phyloP scores from a whole-genome alignment of 148 eudicot genomes.

The Persicaria maculosa region DNA sequence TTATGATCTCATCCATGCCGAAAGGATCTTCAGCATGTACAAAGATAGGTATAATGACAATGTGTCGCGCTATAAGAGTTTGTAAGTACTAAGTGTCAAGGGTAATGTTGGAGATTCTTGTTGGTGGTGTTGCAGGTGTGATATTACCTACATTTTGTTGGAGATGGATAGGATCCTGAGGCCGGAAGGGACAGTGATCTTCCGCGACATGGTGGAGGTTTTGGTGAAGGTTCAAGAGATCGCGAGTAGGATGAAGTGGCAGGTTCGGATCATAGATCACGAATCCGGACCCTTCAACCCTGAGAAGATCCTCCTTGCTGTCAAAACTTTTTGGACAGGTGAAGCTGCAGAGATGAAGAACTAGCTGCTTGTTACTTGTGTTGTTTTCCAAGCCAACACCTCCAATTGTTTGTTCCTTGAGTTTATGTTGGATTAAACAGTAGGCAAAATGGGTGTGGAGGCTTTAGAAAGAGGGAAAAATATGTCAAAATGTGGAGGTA shows the following conservation, averaged over 20 bases:
- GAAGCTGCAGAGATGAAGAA: conserved; percentile 17
- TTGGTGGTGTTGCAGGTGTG: conserved; percentile 36
- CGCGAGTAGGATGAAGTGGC: conserved; percentile 62
- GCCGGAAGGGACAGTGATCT: conserved; percentile 73
- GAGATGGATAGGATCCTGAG: conserved; percentile 84
- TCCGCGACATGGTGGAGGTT: conserved; percentile 63
- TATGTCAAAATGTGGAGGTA: background rate
- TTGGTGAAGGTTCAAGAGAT: conserved; percentile 58
- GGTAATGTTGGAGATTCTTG: background rate
- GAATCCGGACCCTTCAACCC: conserved; percentile 71
- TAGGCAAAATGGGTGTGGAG: background rate
- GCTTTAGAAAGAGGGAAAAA: background rate
- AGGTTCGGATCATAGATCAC: conserved; percentile 52
- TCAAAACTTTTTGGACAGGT: conserved; percentile 68
- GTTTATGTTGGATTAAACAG: background rate
- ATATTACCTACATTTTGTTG: conserved; percentile 56
- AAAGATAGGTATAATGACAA: conserved; percentile 46
- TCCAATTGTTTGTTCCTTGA: too few relatives aligned
- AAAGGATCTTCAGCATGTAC: conserved; percentile 62
- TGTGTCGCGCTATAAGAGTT: background rate
- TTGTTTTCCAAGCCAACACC: too few relatives aligned
- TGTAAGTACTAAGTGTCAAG: background rate
- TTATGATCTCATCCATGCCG: conserved; percentile 84
- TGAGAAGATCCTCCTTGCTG: conserved; percentile 64
- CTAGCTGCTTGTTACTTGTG: background rate